A percentile compares a stretch with the other conserved stretches of the same genome.
These are phyloP conservation scores for Orbilia javanica DNA, from an alignment of 2,329 filamentous ascomycete species.

Conservation along the genomic window DNA sequence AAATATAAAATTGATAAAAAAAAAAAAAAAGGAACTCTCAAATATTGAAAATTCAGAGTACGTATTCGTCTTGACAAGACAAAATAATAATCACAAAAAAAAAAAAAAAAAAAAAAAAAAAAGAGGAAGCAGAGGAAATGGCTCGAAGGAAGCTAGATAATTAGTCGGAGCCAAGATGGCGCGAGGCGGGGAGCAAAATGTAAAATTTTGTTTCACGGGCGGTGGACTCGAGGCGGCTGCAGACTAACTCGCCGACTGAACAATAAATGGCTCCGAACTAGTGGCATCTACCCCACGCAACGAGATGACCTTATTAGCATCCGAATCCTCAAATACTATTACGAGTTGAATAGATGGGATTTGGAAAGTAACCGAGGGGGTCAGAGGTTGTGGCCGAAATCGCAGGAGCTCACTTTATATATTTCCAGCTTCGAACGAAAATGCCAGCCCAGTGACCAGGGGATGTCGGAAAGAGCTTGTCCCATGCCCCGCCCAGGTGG, in stretches of 20 bases:
- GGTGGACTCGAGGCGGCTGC: slow-evolving; percentile 16
- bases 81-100: slow-evolving; percentile 16
- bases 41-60: slow-evolving; percentile 17
- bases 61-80: neutral
- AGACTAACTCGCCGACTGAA: slow-evolving; percentile 30
- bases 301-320: slow-evolving; percentile 18
- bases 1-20: slow-evolving; percentile 15
- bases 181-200: slow-evolving; percentile 29
- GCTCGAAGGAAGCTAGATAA: slow-evolving; percentile 30
- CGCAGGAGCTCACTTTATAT: slow-evolving; percentile 55
- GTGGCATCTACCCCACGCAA: slow-evolving; percentile 27
- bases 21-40: too few species aligned
- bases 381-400: slow-evolving; percentile 50
- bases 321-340: slow-evolving; percentile 22
- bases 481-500: slow-evolving; percentile 43
- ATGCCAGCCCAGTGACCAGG: slow-evolving; percentile 13
- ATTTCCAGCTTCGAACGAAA: slow-evolving; percentile 34
- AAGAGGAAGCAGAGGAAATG: neutral
- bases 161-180: slow-evolving; percentile 40
- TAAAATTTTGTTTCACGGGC: slow-evolving; percentile 21
- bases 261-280: neutral
- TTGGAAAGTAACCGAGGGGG: slow-evolving; percentile 48
- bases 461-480: slow-evolving; percentile 45
- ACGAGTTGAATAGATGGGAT: slow-evolving; percentile 15
- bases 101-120: slow-evolving; percentile 20